Evolutionary conservation across 139 green algal genomes (phyloP), one percentile per base, ranked within the genome.

Genomic region (Tetraselmis chui): DNA sequence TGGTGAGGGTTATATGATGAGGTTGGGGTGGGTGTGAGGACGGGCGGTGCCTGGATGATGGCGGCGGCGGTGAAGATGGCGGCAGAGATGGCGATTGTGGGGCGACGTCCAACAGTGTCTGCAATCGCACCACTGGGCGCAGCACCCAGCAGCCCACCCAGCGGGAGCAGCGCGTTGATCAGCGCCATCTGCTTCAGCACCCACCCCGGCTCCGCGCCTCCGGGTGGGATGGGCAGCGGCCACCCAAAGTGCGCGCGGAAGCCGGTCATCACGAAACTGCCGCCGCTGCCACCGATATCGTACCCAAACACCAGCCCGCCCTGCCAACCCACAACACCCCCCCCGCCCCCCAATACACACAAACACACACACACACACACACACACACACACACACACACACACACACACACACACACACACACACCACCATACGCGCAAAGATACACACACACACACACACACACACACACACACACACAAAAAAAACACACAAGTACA

Each of bases 281-380:
- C 77, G 24, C 77, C 77, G 77, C 31, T 80, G 29, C 31, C 77
- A 23, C 77, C 77, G 77, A 80, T 80, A 29, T 80, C 77, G 77
- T 80, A 80, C 28, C 77, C 77, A 32, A 80, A 80, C 27, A 80
- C 29, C 77, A 80, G 77, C 28, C 77, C 77, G 27, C 77, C 77
- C 77, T 59, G 29, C n/a, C n/a, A n/a, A n/a, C n/a, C n/a, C n/a
- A n/a, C n/a, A n/a, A n/a, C n/a, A n/a, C n/a, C n/a, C n/a, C n/a
- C n/a, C n/a, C n/a, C n/a, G n/a, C n/a, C n/a, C n/a, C n/a, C n/a
- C n/a, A n/a, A n/a, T n/a, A n/a, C n/a, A n/a, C n/a, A n/a, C n/a
- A n/a, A n/a, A n/a, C n/a, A n/a, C n/a, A n/a, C n/a, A n/a, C n/a
- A n/a, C n/a, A n/a, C n/a, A n/a, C n/a, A n/a, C n/a, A n/a, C n/a